Evolutionary conservation across 306 rosid species (phyloP).

Genomic region (Cicer judaicum): DNA sequence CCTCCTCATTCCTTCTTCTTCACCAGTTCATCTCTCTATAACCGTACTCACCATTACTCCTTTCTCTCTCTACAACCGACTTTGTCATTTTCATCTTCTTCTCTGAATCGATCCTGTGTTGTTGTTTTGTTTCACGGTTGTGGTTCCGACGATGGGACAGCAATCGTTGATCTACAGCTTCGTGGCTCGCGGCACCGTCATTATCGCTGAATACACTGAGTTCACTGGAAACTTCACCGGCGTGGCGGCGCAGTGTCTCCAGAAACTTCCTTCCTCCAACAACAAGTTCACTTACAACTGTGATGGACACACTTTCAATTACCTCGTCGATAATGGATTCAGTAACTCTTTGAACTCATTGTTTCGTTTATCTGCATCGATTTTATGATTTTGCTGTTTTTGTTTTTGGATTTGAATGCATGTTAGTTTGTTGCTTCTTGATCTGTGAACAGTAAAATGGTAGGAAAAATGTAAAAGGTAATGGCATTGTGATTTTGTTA

Average conservation of each 20-base stretch:
- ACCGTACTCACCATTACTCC: background rate
- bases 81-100: conserved; percentile 4
- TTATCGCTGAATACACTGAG: conserved; percentile 84
- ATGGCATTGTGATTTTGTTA: conserved; percentile 11
- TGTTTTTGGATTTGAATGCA: background rate
- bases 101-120: conserved; percentile 16
- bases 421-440: conserved; percentile 30
- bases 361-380: conserved; percentile 30
- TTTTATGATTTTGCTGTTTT: conserved; percentile 23
- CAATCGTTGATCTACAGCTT: conserved; percentile 95
- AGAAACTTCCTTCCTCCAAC: conserved; percentile 83
- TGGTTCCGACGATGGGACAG: conserved; percentile 80
- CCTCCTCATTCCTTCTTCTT: conserved; percentile 9
- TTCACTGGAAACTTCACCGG: conserved; percentile 86
- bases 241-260: conserved; percentile 88
- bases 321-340: conserved; percentile 87
- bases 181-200: conserved; percentile 85
- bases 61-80: conserved; percentile 40
- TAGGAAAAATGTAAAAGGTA: background rate
- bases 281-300: conserved; percentile 92
- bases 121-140: conserved; percentile 37
- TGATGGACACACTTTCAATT: conserved; percentile 95
- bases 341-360: conserved; percentile 50
- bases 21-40: conserved; percentile 35
- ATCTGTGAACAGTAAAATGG: conserved; percentile 34